Evolutionary conservation across 768 basidiomycete genomes (phyloP).

Genomic region (Tremella fuciformis): DNA sequence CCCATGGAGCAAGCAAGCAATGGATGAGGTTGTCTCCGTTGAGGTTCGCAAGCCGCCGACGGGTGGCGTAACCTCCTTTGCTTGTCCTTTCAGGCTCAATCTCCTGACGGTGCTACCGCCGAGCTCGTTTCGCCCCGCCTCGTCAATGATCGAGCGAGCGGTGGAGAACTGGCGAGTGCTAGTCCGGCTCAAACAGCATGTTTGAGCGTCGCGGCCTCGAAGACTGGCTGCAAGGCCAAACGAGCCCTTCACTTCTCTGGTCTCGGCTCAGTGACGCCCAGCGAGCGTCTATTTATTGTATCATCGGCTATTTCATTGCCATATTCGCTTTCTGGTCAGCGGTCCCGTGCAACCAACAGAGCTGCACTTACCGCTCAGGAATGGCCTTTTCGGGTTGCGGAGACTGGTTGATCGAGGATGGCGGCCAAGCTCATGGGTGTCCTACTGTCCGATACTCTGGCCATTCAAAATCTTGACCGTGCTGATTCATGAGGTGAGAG

Average conservation of each 20-base stretch:
- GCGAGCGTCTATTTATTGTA: constrained; percentile 3
- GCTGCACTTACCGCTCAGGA: not conserved
- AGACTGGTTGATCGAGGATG: constrained; percentile 1
- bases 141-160: too few species aligned
- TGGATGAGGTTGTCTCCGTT: not conserved
- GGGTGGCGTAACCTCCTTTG: too few species aligned
- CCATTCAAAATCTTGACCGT: constrained; percentile 43
- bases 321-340: not conserved
- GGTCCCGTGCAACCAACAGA: not conserved
- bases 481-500: constrained; percentile 38
- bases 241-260: not conserved
- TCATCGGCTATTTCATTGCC: not conserved
- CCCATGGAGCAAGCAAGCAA: not conserved
- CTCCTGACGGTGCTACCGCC: too few species aligned
- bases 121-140: too few species aligned
- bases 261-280: constrained; percentile 12
- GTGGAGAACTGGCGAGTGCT: not conserved
- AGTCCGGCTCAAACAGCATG: not conserved
- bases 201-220: not conserved
- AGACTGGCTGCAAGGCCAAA: constrained; percentile 1
- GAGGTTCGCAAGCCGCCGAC: too few species aligned
- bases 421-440: not conserved
- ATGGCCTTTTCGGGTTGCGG: constrained; percentile 1
- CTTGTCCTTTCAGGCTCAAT: too few species aligned
- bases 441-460: constrained; percentile 21